A percentile compares a stretch with the other conserved stretches of the same genome.
Evolutionary conservation across 2,329 filamentous ascomycete species (phyloP).

Genomic region (Fusarium foetens): DNA sequence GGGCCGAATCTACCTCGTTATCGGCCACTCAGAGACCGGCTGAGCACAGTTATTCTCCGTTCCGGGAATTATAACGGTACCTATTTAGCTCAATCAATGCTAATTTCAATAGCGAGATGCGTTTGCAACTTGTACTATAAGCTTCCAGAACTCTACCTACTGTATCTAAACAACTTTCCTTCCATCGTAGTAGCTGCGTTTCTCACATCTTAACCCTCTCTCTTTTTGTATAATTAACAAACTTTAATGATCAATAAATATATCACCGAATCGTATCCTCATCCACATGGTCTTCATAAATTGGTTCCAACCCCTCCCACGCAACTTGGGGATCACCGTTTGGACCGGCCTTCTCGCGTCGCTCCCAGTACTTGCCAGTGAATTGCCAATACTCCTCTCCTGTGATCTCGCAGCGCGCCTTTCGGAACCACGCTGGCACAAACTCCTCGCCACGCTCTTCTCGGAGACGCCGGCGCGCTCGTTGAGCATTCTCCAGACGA

Average conservation of each 20-base stretch:
- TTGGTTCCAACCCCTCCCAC: slow-evolving; percentile 81
- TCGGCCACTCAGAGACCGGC: slow-evolving; percentile 22
- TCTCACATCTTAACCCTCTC: neutral
- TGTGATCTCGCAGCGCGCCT: slow-evolving; percentile 77
- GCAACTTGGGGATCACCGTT: slow-evolving; percentile 61
- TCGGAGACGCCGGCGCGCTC: slow-evolving; percentile 75
- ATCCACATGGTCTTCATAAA: slow-evolving; percentile 63
- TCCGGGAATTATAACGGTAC: neutral
- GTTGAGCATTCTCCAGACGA: slow-evolving; percentile 90
- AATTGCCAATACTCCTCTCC: slow-evolving; percentile 93
- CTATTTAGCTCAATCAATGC: too few species aligned
- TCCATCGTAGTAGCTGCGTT: neutral
- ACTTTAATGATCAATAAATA: neutral
- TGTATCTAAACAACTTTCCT: neutral
- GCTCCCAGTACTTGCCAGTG: slow-evolving; percentile 87
- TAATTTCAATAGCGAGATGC: neutral
- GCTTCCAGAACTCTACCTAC: neutral
- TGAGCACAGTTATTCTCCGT: neutral
- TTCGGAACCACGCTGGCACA: slow-evolving; percentile 84
- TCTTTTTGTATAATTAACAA: slow-evolving; percentile 5
- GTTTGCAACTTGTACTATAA: slow-evolving; percentile 15
- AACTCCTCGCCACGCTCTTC: slow-evolving; percentile 87
- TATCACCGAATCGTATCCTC: slow-evolving; percentile 23
- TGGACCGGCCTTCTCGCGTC: slow-evolving; percentile 71
- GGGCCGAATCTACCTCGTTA: slow-evolving; percentile 31